A percentile compares a stretch with the other conserved stretches of the same genome.
Evolutionary conservation across 768 basidiomycete species (phyloP).

Genomic region (Boletus eberwhitei): DNA sequence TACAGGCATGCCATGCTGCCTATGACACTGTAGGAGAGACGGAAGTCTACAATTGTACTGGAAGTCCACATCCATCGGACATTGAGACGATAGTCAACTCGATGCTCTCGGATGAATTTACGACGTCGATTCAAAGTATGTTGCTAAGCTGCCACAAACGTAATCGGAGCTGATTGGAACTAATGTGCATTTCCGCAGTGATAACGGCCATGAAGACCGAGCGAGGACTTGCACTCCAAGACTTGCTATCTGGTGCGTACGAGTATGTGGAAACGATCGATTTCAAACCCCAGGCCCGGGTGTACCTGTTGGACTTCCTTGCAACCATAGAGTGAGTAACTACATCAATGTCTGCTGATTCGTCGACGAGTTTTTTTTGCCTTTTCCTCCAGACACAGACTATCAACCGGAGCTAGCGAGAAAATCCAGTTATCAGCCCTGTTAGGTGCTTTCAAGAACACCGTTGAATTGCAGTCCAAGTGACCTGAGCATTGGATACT

Average conservation of each 20-base stretch:
- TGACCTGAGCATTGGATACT: conserved; percentile 2
- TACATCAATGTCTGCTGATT: not conserved
- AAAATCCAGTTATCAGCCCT: conserved; percentile 92
- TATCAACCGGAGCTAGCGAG: conserved; percentile 91
- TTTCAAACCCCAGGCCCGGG: conserved; percentile 78
- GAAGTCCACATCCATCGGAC: conserved; percentile 92
- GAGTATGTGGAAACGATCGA: conserved; percentile 88
- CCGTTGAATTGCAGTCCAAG: conserved; percentile 72
- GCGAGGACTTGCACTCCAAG: conserved; percentile 91
- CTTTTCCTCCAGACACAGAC: conserved; percentile 62
- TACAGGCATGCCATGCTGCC: conserved; percentile 98
- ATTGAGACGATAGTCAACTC: conserved; percentile 91
- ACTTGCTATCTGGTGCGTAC: conserved; percentile 87
- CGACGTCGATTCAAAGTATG: conserved; percentile 81
- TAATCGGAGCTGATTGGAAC: not conserved
- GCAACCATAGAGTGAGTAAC: conserved; percentile 89
- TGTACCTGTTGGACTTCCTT: conserved; percentile 88
- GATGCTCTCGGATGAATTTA: conserved; percentile 96
- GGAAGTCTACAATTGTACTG: conserved; percentile 95
- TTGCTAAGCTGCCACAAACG: conserved; percentile 1
- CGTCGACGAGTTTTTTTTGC: not conserved
- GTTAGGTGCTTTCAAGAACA: conserved; percentile 89
- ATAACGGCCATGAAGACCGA: conserved; percentile 85
- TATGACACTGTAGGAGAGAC: conserved; percentile 86
- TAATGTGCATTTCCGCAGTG: conserved; percentile 48